Percentiles rank a stretch among this genome's conserved stretches.
Conservation (phyloP, 768 basidiomycete genomes). For the Lentinula boryana region DNA sequence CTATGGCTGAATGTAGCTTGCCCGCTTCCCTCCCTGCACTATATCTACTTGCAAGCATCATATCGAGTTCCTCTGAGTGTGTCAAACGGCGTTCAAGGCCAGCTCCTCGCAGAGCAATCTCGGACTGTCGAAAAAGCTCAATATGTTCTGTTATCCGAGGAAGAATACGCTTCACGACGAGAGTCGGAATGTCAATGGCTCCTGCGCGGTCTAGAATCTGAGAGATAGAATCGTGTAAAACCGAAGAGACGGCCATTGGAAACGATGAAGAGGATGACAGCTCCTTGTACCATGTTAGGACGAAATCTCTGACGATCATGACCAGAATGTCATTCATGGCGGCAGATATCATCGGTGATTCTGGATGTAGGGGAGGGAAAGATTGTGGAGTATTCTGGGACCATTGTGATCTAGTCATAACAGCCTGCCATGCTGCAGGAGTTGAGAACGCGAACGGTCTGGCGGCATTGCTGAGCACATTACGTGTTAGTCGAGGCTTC, state of each 20-base stretch:
- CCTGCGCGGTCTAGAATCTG: constrained; percentile 51
- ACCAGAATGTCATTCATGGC: constrained; percentile 74
- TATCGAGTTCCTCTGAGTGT: constrained; percentile 85
- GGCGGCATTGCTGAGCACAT: constrained; percentile 49
- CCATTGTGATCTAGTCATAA: constrained; percentile 87
- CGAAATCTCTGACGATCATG: constrained; percentile 83
- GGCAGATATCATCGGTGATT: constrained; percentile 60
- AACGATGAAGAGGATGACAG: constrained; percentile 87
- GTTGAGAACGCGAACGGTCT: constrained; percentile 83
- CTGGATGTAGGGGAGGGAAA: constrained; percentile 61
- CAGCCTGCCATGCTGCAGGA: constrained; percentile 92
- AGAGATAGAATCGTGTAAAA: constrained; percentile 62
- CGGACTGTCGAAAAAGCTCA: constrained; percentile 87
- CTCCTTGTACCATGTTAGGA: constrained; percentile 82
- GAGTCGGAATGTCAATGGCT: constrained; percentile 62
- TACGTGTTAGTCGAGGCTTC: constrained; percentile 17
- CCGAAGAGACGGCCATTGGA: constrained; percentile 73
- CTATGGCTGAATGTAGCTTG: constrained; percentile 79
- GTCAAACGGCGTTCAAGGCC: constrained; percentile 77
- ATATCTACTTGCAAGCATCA: constrained; percentile 80
- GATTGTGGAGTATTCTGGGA: constrained; percentile 64
- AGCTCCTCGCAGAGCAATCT: constrained; percentile 77
- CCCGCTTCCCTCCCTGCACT: constrained; percentile 51
- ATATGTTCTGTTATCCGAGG: constrained; percentile 89
- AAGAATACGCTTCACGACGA: constrained; percentile 77